A percentile compares a stretch with the other conserved stretches of the same genome.
Evolutionary conservation across 257 asterid genomes (phyloP).

Genomic region (Euphrasia confusa): DNA sequence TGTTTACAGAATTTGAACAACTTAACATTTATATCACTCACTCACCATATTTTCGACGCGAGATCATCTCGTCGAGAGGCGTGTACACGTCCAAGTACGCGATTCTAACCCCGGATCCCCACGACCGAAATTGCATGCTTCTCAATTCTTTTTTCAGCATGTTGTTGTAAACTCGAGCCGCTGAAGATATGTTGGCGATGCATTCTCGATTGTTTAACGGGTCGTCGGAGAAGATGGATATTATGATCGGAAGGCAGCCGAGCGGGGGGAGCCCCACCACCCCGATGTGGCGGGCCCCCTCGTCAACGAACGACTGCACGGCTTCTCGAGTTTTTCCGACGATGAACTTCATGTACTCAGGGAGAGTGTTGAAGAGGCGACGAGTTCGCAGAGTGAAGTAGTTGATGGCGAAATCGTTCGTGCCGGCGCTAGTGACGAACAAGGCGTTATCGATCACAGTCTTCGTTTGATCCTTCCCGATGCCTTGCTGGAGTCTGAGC

Average conservation of each 20-base stretch:
- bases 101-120: conserved; percentile 29
- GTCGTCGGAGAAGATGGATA: conserved; percentile 34
- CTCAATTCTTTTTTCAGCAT: conserved; percentile 38
- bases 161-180: conserved; percentile 45
- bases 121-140: conserved; percentile 13
- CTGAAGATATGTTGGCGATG: conserved; percentile 25
- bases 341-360: conserved; percentile 41
- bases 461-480: conserved; percentile 49
- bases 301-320: conserved; percentile 40
- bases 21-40: conserved; percentile 5
- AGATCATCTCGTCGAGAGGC: conserved; percentile 40
- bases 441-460: conserved; percentile 32
- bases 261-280: conserved; percentile 67
- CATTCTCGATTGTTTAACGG: conserved; percentile 40
- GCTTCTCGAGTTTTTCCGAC: conserved; percentile 28
- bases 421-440: conserved; percentile 65
- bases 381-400: conserved; percentile 56
- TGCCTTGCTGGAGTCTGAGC: conserved; percentile 25
- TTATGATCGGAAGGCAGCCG: conserved; percentile 69
- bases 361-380: conserved; percentile 37
- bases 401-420: conserved; percentile 67
- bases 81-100: conserved; percentile 43
- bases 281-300: conserved; percentile 64
- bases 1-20: too few species aligned
- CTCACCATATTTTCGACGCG: conserved; percentile 46